These are phyloP conservation scores for Hygrocybe coccinea DNA, from an alignment of 768 basidiomycete species.

Conservation along the genomic window DNA sequence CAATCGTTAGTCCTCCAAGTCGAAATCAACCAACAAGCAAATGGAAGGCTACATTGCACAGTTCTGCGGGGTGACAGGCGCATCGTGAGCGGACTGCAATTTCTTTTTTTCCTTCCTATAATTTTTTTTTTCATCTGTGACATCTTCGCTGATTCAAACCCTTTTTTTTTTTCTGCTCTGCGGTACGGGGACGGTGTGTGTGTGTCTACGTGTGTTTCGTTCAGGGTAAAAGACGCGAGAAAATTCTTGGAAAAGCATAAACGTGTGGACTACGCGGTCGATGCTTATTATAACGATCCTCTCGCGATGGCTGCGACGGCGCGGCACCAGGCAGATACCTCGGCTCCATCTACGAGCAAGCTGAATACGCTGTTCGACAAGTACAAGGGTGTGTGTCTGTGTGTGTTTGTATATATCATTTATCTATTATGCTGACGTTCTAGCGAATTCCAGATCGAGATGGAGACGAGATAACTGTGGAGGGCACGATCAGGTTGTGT, in stretches of 20 bases:
- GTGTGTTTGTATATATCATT: no score
- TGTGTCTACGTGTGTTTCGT: neutral
- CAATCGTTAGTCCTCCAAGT: constrained; percentile 5
- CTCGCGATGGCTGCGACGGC: constrained; percentile 25
- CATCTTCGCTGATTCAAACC: neutral
- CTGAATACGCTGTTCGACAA: constrained; percentile 55
- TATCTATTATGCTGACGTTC: no score
- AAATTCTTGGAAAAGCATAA: constrained; percentile 66
- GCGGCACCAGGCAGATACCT: constrained; percentile 19
- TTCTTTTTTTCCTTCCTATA: no score
- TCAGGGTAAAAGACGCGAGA: constrained; percentile 53
- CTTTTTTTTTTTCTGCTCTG: no score
- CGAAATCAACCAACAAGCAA: constrained; percentile 35
- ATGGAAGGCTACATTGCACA: constrained; percentile 50
- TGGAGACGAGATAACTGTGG: constrained; percentile 60
- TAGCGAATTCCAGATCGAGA: constrained; percentile 42
- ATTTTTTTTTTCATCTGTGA: constrained; percentile 16
- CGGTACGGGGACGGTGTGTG: no score
- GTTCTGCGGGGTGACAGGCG: constrained; percentile 64
- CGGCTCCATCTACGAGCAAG: constrained; percentile 48
- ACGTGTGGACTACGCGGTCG: constrained; percentile 65
- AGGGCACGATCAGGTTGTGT: constrained; percentile 78
- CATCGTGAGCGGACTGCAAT: constrained; percentile 72
- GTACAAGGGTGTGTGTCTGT: constrained; percentile 53
- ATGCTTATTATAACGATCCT: constrained; percentile 65